Percentiles rank a stretch among this genome's conserved stretches.
These are phyloP conservation scores for Fremontodendron californicum DNA, from an alignment of 345 rosid species.

Conservation along the genomic window DNA sequence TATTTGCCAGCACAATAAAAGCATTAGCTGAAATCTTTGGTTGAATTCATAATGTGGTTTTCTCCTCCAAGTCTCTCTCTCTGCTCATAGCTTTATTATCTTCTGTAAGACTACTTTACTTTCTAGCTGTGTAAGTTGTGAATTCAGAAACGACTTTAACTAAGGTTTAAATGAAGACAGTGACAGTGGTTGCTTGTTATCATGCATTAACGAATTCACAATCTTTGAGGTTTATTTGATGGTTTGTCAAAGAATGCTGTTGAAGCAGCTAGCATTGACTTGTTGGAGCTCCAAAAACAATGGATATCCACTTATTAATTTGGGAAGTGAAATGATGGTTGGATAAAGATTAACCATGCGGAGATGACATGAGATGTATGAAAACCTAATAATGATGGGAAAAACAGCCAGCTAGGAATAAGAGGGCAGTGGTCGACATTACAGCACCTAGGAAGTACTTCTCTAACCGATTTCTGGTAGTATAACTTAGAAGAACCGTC, in stretches of 20 bases:
- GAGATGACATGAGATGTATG: too few relatives aligned
- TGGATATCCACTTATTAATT: not conserved
- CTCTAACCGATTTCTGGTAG: not conserved
- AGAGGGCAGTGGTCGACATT: not conserved
- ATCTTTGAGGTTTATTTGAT: not conserved
- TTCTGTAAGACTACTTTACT: not conserved
- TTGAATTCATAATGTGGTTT: conserved; percentile 6
- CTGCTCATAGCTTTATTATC: not conserved
- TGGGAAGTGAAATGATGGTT: too few relatives aligned
- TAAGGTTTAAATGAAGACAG: not conserved
- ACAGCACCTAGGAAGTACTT: too few relatives aligned
- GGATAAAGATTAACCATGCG: too few relatives aligned
- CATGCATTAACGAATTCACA: not conserved
- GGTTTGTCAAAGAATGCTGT: not conserved
- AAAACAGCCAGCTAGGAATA: too few relatives aligned
- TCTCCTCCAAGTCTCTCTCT: not conserved
- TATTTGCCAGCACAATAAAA: conserved; percentile 18
- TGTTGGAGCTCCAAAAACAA: not conserved
- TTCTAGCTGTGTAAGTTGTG: not conserved
- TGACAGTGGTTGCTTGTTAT: not conserved
- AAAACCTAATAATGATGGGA: too few relatives aligned
- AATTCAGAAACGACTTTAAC: not conserved
- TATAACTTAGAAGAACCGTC: not conserved
- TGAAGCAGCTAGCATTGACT: not conserved
- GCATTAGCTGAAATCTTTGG: not conserved